Evolutionary conservation across 306 rosid genomes (phyloP).

Genomic region (Castanea sativa): DNA sequence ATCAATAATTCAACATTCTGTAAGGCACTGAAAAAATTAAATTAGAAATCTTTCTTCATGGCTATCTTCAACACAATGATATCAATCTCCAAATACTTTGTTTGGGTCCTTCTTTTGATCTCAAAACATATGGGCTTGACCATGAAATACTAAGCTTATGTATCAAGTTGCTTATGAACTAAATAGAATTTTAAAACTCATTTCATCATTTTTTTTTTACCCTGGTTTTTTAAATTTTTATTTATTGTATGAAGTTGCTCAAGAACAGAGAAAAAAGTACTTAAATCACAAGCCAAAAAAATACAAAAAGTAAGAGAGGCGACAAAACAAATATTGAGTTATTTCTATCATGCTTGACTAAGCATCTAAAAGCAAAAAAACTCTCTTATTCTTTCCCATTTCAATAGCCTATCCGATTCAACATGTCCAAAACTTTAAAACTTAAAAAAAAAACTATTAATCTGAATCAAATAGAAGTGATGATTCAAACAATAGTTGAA

Average conservation of each 20-base stretch:
- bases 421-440: not conserved
- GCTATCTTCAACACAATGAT: not conserved
- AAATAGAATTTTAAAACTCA: not conserved
- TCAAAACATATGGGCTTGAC: not conserved
- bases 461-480: not conserved
- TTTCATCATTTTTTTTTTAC: not conserved
- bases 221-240: not conserved
- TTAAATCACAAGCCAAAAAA: not conserved
- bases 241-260: not conserved
- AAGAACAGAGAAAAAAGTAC: not conserved
- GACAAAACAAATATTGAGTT: not conserved
- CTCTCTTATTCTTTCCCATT: not conserved
- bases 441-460: not conserved
- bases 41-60: not conserved
- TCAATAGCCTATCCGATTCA: not conserved
- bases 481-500: not conserved
- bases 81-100: not conserved
- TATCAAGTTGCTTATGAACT: not conserved
- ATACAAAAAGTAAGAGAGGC: not conserved
- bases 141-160: not conserved
- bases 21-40: not conserved
- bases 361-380: not conserved
- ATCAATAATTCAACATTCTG: slow-evolving; percentile 49
- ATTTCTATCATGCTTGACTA: not conserved
- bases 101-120: not conserved